These are phyloP conservation scores for Trichoderma gracile DNA, from an alignment of 2,329 filamentous ascomycete genomes.

Conservation along the genomic window DNA sequence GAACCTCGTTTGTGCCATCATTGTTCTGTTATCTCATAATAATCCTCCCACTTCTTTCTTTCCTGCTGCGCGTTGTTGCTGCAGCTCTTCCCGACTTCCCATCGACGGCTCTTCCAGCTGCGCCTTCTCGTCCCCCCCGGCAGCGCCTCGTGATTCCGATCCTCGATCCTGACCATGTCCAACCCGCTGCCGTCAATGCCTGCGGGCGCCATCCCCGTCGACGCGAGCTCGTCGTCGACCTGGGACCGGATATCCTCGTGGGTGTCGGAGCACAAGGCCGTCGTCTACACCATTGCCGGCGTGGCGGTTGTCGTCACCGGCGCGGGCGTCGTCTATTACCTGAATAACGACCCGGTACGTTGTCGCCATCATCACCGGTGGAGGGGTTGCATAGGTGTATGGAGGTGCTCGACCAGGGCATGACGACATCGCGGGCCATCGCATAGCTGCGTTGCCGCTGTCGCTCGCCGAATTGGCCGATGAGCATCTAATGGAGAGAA, in stretches of 20 bases:
- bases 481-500: neutral
- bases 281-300: slow-evolving; percentile 94
- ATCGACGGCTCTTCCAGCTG: slow-evolving; percentile 33
- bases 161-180: slow-evolving; percentile 41
- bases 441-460: neutral
- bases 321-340: slow-evolving; percentile 90
- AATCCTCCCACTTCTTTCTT: neutral
- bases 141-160: slow-evolving; percentile 28
- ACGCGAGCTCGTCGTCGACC: slow-evolving; percentile 67
- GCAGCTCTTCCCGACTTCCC: slow-evolving; percentile 38
- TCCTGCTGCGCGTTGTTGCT: slow-evolving; percentile 33
- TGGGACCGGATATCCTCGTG: slow-evolving; percentile 91
- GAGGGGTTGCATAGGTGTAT: slow-evolving; percentile 1
- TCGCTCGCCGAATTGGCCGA: neutral
- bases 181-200: slow-evolving; percentile 53
- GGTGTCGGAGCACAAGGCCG: slow-evolving; percentile 92
- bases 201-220: slow-evolving; percentile 50
- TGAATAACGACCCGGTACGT: slow-evolving; percentile 62
- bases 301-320: slow-evolving; percentile 89
- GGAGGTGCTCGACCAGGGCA: slow-evolving; percentile 18
- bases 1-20: slow-evolving; percentile 30
- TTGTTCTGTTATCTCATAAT: slow-evolving; percentile 29
- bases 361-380: neutral
- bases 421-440: slow-evolving; percentile 15
- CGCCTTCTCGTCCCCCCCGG: slow-evolving; percentile 33